A percentile compares a stretch with the other conserved stretches of the same genome.
These are phyloP conservation scores for Ormosia emarginata DNA, from an alignment of 306 rosid species.

Conservation along the genomic window DNA sequence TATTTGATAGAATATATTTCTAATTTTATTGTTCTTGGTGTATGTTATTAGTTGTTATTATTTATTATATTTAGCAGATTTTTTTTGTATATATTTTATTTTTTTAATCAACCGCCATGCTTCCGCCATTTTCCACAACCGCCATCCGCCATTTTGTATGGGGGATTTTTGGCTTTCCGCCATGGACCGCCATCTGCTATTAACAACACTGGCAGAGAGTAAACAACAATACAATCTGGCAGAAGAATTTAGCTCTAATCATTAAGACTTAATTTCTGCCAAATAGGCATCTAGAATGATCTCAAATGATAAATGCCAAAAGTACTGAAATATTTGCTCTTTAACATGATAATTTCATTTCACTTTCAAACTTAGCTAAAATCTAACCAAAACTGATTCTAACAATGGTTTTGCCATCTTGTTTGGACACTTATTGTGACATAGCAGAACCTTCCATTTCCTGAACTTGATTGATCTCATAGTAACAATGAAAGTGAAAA, in stretches of 20 bases:
- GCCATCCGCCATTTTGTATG: too few species aligned
- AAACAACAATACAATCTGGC: neutral
- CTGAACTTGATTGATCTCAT: neutral
- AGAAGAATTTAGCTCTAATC: constrained; percentile 14
- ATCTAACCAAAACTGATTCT: neutral
- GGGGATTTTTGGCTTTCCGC: too few species aligned
- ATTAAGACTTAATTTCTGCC: neutral
- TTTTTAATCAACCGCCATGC: too few species aligned
- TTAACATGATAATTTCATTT: neutral
- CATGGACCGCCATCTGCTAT: too few species aligned
- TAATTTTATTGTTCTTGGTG: too few species aligned
- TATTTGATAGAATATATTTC: too few species aligned
- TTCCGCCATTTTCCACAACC: too few species aligned
- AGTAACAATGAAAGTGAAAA: neutral
- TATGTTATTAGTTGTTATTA: too few species aligned
- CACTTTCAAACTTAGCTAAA: neutral
- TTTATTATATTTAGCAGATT: too few species aligned
- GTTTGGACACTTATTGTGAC: neutral
- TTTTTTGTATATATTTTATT: too few species aligned
- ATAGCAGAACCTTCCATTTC: neutral
- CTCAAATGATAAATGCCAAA: constrained; percentile 17
- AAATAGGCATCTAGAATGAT: neutral
- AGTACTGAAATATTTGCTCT: neutral
- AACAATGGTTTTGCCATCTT: neutral
- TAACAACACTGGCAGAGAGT: too few species aligned